These are phyloP conservation scores for Hibiscus trionum DNA, from an alignment of 345 rosid species.

Conservation along the genomic window DNA sequence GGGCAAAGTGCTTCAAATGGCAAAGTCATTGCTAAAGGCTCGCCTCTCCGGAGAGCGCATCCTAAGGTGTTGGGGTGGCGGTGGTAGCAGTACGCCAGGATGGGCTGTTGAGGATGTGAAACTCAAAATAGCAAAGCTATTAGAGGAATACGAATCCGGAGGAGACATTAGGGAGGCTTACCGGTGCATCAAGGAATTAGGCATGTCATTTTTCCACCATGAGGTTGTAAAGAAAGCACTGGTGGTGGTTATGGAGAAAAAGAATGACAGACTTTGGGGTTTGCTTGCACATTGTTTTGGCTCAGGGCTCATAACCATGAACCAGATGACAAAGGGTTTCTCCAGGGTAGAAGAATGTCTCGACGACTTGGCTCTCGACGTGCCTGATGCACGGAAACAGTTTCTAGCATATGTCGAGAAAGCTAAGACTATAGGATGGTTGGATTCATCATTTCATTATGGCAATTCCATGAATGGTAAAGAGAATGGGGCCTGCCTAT, in stretches of 20 bases:
- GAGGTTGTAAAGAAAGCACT: constrained; percentile 74
- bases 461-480: constrained; percentile 21
- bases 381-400: constrained; percentile 64
- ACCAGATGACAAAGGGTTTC: constrained; percentile 81
- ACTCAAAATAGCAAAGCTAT: constrained; percentile 50
- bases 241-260: constrained; percentile 54
- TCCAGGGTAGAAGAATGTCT: constrained; percentile 55
- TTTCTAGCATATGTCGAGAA: constrained; percentile 40
- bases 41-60: constrained; percentile 76
- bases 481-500: constrained; percentile 32
- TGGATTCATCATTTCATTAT: constrained; percentile 43
- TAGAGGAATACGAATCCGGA: constrained; percentile 82
- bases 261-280: constrained; percentile 48
- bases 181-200: constrained; percentile 72
- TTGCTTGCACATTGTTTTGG: constrained; percentile 47
- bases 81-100: constrained; percentile 50
- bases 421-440: constrained; percentile 64
- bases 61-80: constrained; percentile 81
- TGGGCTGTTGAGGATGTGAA: constrained; percentile 71
- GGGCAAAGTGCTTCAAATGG: constrained; percentile 58
- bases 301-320: constrained; percentile 60
- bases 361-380: constrained; percentile 74
- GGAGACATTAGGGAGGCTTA: constrained; percentile 67
- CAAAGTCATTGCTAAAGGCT: constrained; percentile 65
- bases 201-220: constrained; percentile 85